A percentile compares a stretch with the other conserved stretches of the same genome.
These are phyloP conservation scores for Physcia stellaris DNA, from an alignment of 495 filamentous ascomycete species.

Conservation along the genomic window DNA sequence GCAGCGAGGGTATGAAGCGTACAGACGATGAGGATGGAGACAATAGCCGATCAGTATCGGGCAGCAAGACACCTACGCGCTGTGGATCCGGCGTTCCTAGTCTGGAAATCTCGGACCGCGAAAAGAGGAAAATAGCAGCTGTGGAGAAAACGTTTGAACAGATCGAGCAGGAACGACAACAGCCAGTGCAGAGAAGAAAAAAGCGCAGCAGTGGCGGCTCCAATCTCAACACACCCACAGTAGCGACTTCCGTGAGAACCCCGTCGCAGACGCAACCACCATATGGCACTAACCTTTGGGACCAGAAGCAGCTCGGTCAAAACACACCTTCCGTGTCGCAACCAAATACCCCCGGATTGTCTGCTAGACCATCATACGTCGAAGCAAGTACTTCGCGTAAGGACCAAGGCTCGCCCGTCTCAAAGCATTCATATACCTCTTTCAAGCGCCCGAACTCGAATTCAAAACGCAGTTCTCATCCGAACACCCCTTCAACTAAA, in stretches of 20 bases:
- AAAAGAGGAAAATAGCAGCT: constrained; percentile 76
- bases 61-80: constrained; percentile 56
- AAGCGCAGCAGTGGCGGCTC: constrained; percentile 34
- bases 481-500: constrained; percentile 17
- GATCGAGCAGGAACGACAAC: constrained; percentile 39
- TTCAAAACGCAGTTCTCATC: constrained; percentile 21
- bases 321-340: constrained; percentile 11
- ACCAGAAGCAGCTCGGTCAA: constrained; percentile 12
- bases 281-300: background rate
- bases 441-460: constrained; percentile 2
- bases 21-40: constrained; percentile 36
- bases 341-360: constrained; percentile 11
- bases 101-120: constrained; percentile 64
- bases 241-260: constrained; percentile 11
- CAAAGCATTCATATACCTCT: constrained; percentile 3
- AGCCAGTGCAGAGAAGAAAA: constrained; percentile 25
- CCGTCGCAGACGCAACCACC: background rate
- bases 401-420: constrained; percentile 11
- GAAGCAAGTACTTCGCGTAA: constrained; percentile 12
- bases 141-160: constrained; percentile 60
- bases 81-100: constrained; percentile 35
- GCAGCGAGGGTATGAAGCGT: constrained; percentile 53
- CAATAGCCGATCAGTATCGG: constrained; percentile 54
- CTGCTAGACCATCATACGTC: constrained; percentile 10
- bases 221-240: constrained; percentile 19